Conservation (phyloP, 495 filamentous ascomycete species). For the Penicillium dipodomyicola region DNA sequence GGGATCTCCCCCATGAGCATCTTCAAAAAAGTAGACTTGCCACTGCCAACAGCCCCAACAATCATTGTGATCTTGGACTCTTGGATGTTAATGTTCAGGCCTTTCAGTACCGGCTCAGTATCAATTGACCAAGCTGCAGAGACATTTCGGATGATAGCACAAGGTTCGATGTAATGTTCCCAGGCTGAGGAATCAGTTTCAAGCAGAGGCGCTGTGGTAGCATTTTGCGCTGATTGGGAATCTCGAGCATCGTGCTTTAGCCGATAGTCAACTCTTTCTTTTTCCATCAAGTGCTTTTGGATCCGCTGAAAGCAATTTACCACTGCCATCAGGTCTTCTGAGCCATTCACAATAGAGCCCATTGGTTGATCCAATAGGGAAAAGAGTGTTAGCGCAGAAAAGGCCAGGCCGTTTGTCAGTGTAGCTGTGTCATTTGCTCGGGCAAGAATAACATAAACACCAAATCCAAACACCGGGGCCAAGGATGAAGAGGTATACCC, state of each 20-base stretch:
- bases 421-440: constrained; percentile 17
- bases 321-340: constrained; percentile 24
- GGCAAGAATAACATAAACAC: constrained; percentile 21
- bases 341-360: constrained; percentile 17
- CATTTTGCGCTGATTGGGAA: too few species aligned
- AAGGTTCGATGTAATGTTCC: neutral
- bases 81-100: constrained; percentile 29
- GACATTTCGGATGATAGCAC: constrained; percentile 13
- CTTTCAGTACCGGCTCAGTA: constrained; percentile 16
- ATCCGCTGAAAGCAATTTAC: constrained; percentile 29
- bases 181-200: constrained; percentile 4
- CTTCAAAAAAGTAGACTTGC: constrained; percentile 53
- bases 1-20: constrained; percentile 52
- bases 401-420: constrained; percentile 24
- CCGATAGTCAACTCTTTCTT: constrained; percentile 17
- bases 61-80: constrained; percentile 46
- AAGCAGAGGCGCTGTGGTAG: constrained; percentile 7
- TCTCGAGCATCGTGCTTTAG: neutral
- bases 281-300: constrained; percentile 22
- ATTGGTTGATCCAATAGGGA: constrained; percentile 23
- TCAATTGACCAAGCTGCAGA: constrained; percentile 25
- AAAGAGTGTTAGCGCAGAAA: constrained; percentile 28
- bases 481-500: constrained; percentile 22
- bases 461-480: constrained; percentile 26
- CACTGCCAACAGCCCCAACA: constrained; percentile 54